Conservation (phyloP, 2,329 filamentous ascomycete genomes). For the Endoconidiophora laricicola region DNA sequence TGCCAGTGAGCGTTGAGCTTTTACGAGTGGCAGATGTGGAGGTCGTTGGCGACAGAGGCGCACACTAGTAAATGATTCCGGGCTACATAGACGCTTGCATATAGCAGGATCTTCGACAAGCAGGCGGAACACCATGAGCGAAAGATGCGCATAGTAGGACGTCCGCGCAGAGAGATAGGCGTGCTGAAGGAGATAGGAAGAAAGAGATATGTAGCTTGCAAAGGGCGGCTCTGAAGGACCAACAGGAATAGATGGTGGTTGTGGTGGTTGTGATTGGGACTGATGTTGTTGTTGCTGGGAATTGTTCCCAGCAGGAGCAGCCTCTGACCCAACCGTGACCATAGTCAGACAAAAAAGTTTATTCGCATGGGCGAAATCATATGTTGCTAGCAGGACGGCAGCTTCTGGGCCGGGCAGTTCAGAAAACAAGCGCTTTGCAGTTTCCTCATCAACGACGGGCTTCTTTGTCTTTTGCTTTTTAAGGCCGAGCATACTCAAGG, state of each 20-base stretch:
- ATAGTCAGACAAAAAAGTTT: slow-evolving; percentile 86
- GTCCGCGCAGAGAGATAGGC: slow-evolving; percentile 68
- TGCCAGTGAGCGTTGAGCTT: slow-evolving; percentile 55
- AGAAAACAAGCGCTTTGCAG: slow-evolving; percentile 65
- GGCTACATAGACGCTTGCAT: slow-evolving; percentile 69
- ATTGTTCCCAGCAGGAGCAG: neutral
- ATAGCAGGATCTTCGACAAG: slow-evolving; percentile 71
- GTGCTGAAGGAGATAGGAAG: slow-evolving; percentile 87
- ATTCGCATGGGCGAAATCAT: slow-evolving; percentile 88
- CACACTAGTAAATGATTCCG: slow-evolving; percentile 56
- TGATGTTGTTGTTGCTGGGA: neutral
- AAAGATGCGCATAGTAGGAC: slow-evolving; percentile 69
- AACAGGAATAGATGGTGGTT: neutral
- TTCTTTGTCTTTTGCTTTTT: slow-evolving; percentile 41
- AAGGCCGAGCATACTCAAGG: slow-evolving; percentile 50
- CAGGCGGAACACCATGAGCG: slow-evolving; percentile 69
- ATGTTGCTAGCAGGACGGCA: slow-evolving; percentile 66
- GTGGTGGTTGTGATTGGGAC: neutral
- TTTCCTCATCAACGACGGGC: slow-evolving; percentile 53
- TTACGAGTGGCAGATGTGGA: slow-evolving; percentile 63
- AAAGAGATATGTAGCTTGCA: slow-evolving; percentile 67
- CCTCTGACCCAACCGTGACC: slow-evolving; percentile 46
- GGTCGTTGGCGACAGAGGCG: slow-evolving; percentile 79
- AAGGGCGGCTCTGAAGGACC: slow-evolving; percentile 48
- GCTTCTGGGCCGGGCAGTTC: slow-evolving; percentile 50